These are phyloP conservation scores for Fragilariopsis cylindrus DNA, from an alignment of 108 stramenopile species.

Conservation along the genomic window DNA sequence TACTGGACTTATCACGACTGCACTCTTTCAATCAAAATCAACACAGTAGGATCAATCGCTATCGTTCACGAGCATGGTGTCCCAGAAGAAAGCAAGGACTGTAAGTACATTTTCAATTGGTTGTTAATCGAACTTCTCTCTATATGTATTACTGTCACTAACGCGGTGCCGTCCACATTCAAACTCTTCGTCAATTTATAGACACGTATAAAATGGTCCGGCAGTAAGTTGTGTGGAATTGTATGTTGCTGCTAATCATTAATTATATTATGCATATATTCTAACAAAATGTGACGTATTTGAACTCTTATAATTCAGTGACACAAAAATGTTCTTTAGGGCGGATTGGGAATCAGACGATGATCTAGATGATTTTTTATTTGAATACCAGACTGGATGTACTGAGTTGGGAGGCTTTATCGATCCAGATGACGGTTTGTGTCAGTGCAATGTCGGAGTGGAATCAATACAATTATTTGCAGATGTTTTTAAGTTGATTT, in stretches of 20 bases:
- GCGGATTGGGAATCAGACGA: conserved; percentile 12
- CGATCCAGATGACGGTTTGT: conserved; percentile 21
- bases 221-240: too few species aligned
- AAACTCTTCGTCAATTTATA: too few species aligned
- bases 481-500: neutral
- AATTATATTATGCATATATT: neutral
- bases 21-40: conserved; percentile 50
- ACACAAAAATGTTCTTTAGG: conserved; percentile 20
- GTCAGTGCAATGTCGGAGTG: conserved; percentile 22
- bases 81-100: neutral
- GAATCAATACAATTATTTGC: conserved; percentile 9
- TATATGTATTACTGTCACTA: too few species aligned
- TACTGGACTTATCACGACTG: conserved; percentile 57
- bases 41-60: conserved; percentile 48
- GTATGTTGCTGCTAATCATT: neutral
- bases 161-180: too few species aligned
- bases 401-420: neutral
- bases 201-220: too few species aligned
- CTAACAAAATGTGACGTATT: neutral
- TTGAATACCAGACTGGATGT: conserved; percentile 11
- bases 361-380: conserved; percentile 2
- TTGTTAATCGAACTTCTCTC: too few species aligned
- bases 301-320: neutral
- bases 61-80: conserved; percentile 48
- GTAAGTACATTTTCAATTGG: neutral